Base-by-base conservation (phyloP, 2,329 filamentous ascomycete genomes). In the Tolypocladium tropicale region DNA sequence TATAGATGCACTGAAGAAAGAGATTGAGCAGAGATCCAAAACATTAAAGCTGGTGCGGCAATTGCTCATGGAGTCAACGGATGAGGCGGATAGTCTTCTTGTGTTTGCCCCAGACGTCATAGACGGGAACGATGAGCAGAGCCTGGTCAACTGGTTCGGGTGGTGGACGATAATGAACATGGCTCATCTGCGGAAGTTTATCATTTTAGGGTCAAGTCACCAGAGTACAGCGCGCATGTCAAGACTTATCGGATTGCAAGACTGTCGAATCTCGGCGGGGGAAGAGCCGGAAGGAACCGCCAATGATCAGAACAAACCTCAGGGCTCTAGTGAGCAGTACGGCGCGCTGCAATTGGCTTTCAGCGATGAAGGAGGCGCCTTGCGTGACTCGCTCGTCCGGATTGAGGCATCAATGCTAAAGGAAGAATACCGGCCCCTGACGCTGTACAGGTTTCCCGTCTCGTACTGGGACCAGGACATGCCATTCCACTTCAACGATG, bases 131-230 rank as follows among this genome's bases (percentile, higher is more conserved):
- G 82, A 86, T 58, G 83, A 86, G 63, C 79, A 84, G 62, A 83
- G 78, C 56, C 69, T 86, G 32, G 75, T 85, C 11, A 81, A 84
- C 59, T 85, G 80, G 78, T 86, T 84, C 64, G 81, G 78, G 1
- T 79, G 74, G 66, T 86, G 82, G 83, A 72, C 80, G 0, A 69
- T 73, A 34, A 58, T 66, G 55, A 75, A 77, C 33, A 63, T 81
- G 37, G 76, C 83, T 56, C 67, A 69, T 43, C 81, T 76, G 61
- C 76, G 81, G 34, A 77, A 74, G 39, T 85, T 85, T 60, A 69
- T 72, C 21, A 77, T 86, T 3, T 55, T 85, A 5, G 82, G 82
- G 3, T 80, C 80, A 1, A 62, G 62, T 28, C 53, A 60, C 12
- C 54, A 60, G 10, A 58, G 58, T 14, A 21, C 53, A 18, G 52